Percentiles rank a stretch among this genome's conserved stretches.
Conservation (phyloP, 768 basidiomycete species). For the Leucocoprinus leucothites region DNA sequence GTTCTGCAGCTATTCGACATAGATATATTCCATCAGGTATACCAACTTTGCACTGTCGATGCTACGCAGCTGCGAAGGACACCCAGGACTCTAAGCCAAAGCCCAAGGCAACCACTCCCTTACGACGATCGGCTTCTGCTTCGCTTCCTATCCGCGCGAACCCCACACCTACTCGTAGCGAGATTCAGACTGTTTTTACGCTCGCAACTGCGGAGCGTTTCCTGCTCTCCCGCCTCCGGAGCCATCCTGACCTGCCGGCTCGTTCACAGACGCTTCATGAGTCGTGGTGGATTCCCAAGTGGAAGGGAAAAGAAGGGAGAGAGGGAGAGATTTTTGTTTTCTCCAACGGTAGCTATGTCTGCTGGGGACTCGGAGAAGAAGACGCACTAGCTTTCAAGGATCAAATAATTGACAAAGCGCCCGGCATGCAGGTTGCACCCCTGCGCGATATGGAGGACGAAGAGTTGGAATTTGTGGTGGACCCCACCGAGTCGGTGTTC, state of each 20-base stretch:
- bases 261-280: slow-evolving; percentile 66
- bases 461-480: slow-evolving; percentile 90
- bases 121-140: slow-evolving; percentile 79
- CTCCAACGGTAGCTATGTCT: slow-evolving; percentile 83
- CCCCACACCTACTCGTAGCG: slow-evolving; percentile 80
- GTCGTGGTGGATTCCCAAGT: slow-evolving; percentile 76
- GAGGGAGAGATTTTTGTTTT: slow-evolving; percentile 90
- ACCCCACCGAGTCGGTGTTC: slow-evolving; percentile 70
- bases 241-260: slow-evolving; percentile 46
- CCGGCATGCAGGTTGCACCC: slow-evolving; percentile 59
- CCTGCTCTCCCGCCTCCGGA: slow-evolving; percentile 58
- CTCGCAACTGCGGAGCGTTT: slow-evolving; percentile 87
- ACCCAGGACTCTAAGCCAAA: slow-evolving; percentile 50
- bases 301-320: slow-evolving; percentile 45
- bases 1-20: neutral
- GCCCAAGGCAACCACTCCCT: slow-evolving; percentile 78
- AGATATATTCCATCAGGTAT: neutral
- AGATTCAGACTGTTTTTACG: slow-evolving; percentile 77
- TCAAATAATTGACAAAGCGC: slow-evolving; percentile 53
- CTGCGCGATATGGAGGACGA: slow-evolving; percentile 77
- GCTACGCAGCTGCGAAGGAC: slow-evolving; percentile 9
- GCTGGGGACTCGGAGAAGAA: slow-evolving; percentile 81
- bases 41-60: neutral
- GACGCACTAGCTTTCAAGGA: slow-evolving; percentile 68
- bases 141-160: slow-evolving; percentile 85